Evolutionary conservation across 345 rosid genomes (phyloP), one percentile per base, ranked within the genome.

Genomic region (Rubroshorea leprosula): DNA sequence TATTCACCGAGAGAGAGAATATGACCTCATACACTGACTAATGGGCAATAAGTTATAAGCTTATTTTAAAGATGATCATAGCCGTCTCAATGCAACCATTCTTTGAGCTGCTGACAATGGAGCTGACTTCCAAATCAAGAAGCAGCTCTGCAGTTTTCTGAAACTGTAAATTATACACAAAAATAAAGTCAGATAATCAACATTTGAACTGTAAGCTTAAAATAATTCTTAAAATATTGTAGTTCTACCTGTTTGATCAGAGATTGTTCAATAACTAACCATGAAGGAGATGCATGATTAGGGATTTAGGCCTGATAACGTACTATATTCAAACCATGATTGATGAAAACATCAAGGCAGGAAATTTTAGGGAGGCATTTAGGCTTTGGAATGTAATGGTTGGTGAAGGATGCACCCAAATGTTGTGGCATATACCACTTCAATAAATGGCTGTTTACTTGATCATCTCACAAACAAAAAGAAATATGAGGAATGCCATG

Each of bases 71-170:
- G 55, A 88, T 83, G 15, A 76, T 70, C 56, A 16, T 64, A 23
- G 93, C 90, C 49, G 95, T 83, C 59, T 80, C 90, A 23, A 60
- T 54, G 64, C 84, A 79, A 26, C 90, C 83, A 53, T 68, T 67
- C 44, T 55, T 65, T 6, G 87, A 72, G 65, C 93, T 73, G 78
- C 89, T 79, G 44, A 83, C 61, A 41, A 89, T 58, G 14, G 87
- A 74, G 71, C 77, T 68, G 63, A 86, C 78, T 65, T 81, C 81
- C 76, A 69, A 48, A 81, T 91, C 96, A 68, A 88, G 98, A 70
- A 91, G 85, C 57, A 88, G 76, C 79, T 91, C 98, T 17, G 95
- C 95, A 60, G 75, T 84, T 80, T 91, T 91, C 80, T 88, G 98
- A 69, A 95, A 75, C 96, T 91, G 83, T 72, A 38, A 60, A 78